These are phyloP conservation scores for Aspergillus awamori DNA, from an alignment of 2,329 filamentous ascomycete genomes.

Conservation along the genomic window DNA sequence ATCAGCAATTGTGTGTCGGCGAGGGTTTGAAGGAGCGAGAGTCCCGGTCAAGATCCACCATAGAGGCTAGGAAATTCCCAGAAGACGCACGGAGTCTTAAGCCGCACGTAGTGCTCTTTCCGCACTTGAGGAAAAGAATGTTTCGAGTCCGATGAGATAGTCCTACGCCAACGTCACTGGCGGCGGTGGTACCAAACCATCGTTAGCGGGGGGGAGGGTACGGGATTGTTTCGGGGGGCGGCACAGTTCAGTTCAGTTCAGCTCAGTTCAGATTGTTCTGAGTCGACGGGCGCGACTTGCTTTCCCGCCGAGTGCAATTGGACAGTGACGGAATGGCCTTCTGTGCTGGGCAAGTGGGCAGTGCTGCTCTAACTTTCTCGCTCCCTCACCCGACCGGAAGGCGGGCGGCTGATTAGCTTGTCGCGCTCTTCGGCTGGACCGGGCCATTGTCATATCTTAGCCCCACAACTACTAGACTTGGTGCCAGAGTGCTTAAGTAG, in stretches of 20 bases:
- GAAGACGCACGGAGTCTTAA: not conserved
- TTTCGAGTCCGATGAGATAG: constrained; percentile 5
- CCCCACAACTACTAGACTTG: not conserved
- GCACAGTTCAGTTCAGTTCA: no score
- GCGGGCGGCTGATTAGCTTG: not conserved
- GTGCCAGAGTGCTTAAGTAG: no score
- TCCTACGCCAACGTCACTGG: constrained; percentile 18
- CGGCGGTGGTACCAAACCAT: constrained; percentile 15
- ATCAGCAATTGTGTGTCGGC: constrained; percentile 25
- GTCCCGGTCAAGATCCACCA: constrained; percentile 10
- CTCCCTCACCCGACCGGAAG: not conserved
- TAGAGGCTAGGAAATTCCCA: not conserved
- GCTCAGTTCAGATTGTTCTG: no score
- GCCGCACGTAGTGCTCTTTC: not conserved
- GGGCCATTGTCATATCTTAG: not conserved
- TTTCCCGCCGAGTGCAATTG: constrained; percentile 6
- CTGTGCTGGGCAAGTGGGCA: constrained; percentile 2
- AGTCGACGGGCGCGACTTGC: no score
- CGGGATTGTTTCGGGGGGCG: constrained; percentile 4
- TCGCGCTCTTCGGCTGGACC: constrained; percentile 4
- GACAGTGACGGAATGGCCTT: not conserved
- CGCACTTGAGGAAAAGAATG: not conserved
- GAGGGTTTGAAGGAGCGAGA: constrained; percentile 5
- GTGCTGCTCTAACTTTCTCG: constrained; percentile 1
- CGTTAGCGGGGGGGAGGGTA: constrained; percentile 16